Evolutionary conservation across 768 basidiomycete genomes (phyloP).

Genomic region (Mycena filopes): DNA sequence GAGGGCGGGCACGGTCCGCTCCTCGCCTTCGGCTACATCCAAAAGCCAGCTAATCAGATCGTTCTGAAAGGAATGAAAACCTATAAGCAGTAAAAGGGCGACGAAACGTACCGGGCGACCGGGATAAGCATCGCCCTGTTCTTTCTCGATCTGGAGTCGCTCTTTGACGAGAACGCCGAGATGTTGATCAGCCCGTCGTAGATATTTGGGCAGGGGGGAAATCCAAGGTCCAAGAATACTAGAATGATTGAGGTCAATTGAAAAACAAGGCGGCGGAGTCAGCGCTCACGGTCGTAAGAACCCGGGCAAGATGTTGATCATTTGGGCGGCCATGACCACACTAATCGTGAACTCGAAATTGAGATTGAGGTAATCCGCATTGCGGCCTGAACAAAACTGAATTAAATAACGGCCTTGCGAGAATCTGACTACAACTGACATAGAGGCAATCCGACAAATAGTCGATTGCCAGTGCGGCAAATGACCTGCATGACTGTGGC

Average conservation of each 20-base stretch:
- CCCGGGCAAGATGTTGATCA: conserved; percentile 41
- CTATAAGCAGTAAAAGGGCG: conserved; percentile 19
- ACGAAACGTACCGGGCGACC: conserved; percentile 45
- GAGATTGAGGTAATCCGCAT: conserved; percentile 29
- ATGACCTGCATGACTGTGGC: conserved; percentile 20
- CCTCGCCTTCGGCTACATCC: conserved; percentile 21
- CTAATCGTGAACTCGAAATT: conserved; percentile 41
- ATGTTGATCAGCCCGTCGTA: conserved; percentile 23
- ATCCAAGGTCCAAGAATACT: conserved; percentile 21
- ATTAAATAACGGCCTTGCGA: background rate
- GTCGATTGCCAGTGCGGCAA: conserved; percentile 13
- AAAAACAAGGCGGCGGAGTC: too few species aligned
- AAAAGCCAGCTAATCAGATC: conserved; percentile 24
- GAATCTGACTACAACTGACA: conserved; percentile 18
- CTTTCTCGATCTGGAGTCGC: conserved; percentile 37
- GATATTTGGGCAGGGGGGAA: conserved; percentile 16
- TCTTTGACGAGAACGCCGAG: conserved; percentile 44
- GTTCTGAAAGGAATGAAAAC: conserved; percentile 22
- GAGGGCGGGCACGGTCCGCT: conserved; percentile 20
- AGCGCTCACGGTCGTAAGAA: conserved; percentile 17
- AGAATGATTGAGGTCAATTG: conserved; percentile 17
- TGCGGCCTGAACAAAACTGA: conserved; percentile 13
- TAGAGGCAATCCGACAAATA: conserved; percentile 27
- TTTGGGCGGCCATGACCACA: conserved; percentile 34
- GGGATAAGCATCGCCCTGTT: conserved; percentile 40